These are phyloP conservation scores for Schizochytrium sp. DNA, from an alignment of 108 stramenopile genomes.

Conservation along the genomic window DNA sequence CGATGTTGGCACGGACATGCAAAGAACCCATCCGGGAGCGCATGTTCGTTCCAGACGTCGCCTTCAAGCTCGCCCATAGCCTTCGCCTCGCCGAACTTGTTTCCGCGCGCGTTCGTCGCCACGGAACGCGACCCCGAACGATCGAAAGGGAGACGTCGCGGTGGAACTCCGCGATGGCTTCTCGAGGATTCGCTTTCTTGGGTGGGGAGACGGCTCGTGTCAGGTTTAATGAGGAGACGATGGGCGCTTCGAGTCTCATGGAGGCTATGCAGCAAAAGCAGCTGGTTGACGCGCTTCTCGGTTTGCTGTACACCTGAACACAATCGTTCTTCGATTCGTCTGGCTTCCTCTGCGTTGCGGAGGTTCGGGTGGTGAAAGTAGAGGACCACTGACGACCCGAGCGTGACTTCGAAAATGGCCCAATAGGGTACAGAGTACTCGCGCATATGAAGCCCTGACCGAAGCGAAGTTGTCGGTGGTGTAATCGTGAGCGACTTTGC, in stretches of 20 bases:
- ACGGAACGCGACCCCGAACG: too few relatives aligned
- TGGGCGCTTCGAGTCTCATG: not conserved
- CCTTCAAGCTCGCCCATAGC: not conserved
- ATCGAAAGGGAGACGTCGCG: too few relatives aligned
- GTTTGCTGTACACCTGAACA: not conserved
- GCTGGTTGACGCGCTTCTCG: not conserved
- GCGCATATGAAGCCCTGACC: not conserved
- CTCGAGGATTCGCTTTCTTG: too few relatives aligned
- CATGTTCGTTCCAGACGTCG: not conserved
- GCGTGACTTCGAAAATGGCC: not conserved
- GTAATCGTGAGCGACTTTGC: not conserved
- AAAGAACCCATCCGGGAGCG: not conserved
- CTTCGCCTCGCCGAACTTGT: not conserved
- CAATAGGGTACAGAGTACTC: not conserved
- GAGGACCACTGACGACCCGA: not conserved
- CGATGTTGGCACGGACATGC: not conserved
- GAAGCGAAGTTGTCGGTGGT: not conserved
- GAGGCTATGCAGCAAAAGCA: not conserved
- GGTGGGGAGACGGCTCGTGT: not conserved
- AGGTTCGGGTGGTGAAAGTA: not conserved
- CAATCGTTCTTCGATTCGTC: not conserved
- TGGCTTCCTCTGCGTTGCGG: not conserved
- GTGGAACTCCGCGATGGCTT: too few relatives aligned
- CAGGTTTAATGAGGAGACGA: not conserved
- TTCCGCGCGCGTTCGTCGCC: not conserved